These are phyloP conservation scores for Fragilaria radians DNA, from an alignment of 108 stramenopile genomes.

Conservation along the genomic window DNA sequence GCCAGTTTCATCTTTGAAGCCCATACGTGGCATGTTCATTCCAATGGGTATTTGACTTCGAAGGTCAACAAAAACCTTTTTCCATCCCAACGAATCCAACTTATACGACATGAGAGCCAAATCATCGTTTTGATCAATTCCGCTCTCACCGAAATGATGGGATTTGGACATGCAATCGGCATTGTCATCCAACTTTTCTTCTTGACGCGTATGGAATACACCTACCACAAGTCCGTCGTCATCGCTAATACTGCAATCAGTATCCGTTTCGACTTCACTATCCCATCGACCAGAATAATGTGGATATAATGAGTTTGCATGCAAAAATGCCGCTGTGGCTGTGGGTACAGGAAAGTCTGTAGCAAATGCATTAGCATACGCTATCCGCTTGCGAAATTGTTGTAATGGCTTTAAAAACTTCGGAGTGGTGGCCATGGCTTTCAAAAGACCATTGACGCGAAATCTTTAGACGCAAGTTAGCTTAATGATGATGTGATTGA, in stretches of 20 bases:
- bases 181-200: background rate
- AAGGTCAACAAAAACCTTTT: constrained; percentile 83
- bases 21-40: constrained; percentile 12
- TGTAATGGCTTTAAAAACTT: constrained; percentile 51
- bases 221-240: constrained; percentile 17
- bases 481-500: too few relatives aligned
- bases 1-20: background rate
- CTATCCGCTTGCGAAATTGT: constrained; percentile 63
- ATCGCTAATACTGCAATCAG: constrained; percentile 4
- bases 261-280: constrained; percentile 6
- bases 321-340: constrained; percentile 74
- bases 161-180: too few relatives aligned
- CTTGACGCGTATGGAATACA: constrained; percentile 22
- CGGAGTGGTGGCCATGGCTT: constrained; percentile 30
- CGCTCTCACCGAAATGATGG: too few relatives aligned
- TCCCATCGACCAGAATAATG: constrained; percentile 30
- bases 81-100: constrained; percentile 80
- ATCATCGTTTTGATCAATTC: constrained; percentile 20
- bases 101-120: constrained; percentile 54
- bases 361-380: constrained; percentile 83
- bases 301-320: constrained; percentile 42
- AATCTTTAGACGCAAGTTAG: too few relatives aligned
- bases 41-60: constrained; percentile 41
- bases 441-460: constrained; percentile 33
- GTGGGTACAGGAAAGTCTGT: constrained; percentile 87